These are phyloP conservation scores for Cordyceps pruinosa DNA, from an alignment of 2,329 filamentous ascomycete species.

Conservation along the genomic window DNA sequence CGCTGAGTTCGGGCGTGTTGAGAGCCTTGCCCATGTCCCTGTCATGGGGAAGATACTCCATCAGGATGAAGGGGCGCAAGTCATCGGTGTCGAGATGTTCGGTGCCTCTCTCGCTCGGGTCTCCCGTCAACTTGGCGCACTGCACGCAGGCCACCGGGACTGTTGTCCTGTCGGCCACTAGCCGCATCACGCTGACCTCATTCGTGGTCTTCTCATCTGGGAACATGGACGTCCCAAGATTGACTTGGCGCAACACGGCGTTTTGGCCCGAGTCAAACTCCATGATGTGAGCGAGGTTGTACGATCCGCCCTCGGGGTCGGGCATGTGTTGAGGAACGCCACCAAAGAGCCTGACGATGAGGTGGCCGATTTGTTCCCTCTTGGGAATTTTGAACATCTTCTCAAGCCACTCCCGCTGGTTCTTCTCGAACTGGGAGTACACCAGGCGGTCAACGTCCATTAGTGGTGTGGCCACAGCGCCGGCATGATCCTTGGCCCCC, in stretches of 20 bases:
- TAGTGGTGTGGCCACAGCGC: neutral
- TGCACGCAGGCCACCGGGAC: neutral
- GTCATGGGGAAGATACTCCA: constrained; percentile 1
- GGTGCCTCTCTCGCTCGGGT: neutral
- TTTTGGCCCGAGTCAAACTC: neutral
- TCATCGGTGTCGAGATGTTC: neutral
- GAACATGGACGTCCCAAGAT: neutral
- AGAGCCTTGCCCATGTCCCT: neutral
- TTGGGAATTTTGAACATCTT: neutral
- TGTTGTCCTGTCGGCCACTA: neutral
- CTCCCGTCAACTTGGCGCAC: neutral
- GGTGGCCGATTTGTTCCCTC: neutral
- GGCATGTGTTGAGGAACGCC: neutral
- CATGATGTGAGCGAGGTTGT: neutral
- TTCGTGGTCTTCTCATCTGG: neutral
- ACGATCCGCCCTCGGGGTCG: neutral
- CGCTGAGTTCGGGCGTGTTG: neutral
- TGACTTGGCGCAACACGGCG: neutral
- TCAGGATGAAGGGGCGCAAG: neutral
- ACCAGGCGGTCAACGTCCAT: neutral
- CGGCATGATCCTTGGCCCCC: neutral
- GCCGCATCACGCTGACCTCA: neutral
- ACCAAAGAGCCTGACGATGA: neutral
- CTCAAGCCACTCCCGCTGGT: constrained; percentile 1
- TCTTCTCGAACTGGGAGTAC: neutral